A percentile compares a stretch with the other conserved stretches of the same genome.
These are phyloP conservation scores for Collybia mongolica DNA, from an alignment of 768 basidiomycete species.

Conservation along the genomic window DNA sequence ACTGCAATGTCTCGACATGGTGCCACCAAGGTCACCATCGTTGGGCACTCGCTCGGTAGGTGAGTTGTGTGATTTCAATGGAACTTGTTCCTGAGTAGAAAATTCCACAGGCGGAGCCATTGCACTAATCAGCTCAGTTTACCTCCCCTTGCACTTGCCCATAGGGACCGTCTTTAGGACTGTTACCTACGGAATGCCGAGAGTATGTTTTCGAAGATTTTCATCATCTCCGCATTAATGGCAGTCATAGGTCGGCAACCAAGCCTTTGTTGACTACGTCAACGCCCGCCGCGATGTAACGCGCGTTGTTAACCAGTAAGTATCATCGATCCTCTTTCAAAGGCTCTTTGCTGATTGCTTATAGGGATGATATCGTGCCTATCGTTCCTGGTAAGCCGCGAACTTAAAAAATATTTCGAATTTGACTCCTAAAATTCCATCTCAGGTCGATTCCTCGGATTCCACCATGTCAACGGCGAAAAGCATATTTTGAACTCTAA, in stretches of 20 bases:
- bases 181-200: conserved; percentile 18
- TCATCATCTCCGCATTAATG: background rate
- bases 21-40: conserved; percentile 17
- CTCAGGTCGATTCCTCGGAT: conserved; percentile 32
- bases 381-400: conserved; percentile 23
- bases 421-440: conserved; percentile 9
- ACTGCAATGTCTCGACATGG: conserved; percentile 13
- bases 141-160: conserved; percentile 34
- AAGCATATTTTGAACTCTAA: conserved; percentile 17
- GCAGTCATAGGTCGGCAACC: conserved; percentile 43
- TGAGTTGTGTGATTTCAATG: background rate
- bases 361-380: conserved; percentile 27
- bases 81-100: background rate
- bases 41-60: conserved; percentile 36
- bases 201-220: conserved; percentile 7
- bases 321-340: background rate
- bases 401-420: background rate
- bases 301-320: conserved; percentile 47
- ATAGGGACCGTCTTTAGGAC: conserved; percentile 8
- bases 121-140: conserved; percentile 35
- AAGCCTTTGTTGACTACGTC: conserved; percentile 53
- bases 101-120: conserved; percentile 32
- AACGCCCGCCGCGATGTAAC: conserved; percentile 38
- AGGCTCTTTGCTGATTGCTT: background rate
- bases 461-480: conserved; percentile 32